phyloP scores from a whole-genome alignment of 768 basidiomycete species.

The Boletus rubescentipes region DNA sequence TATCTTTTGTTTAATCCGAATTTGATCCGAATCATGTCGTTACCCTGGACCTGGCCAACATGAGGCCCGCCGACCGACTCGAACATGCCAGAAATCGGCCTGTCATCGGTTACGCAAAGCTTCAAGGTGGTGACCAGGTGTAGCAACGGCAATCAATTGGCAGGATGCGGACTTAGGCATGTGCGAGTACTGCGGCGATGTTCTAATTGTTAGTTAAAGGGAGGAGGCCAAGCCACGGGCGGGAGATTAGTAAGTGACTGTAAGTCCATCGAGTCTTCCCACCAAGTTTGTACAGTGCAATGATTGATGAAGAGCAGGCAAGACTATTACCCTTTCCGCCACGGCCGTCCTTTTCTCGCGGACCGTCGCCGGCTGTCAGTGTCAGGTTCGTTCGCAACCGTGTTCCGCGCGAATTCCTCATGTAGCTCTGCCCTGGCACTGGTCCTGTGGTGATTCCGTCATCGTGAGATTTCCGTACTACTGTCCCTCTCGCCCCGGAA shows the following conservation, averaged over 20 bases:
- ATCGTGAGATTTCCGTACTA: slow-evolving; percentile 2
- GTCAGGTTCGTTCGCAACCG: slow-evolving; percentile 10
- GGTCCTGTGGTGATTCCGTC: slow-evolving; percentile 21
- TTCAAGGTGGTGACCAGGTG: neutral
- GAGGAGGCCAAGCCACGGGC: neutral
- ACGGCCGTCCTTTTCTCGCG: neutral
- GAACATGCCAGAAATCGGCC: slow-evolving; percentile 2
- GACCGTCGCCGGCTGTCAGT: slow-evolving; percentile 7
- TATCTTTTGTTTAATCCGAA: neutral
- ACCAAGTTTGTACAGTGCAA: neutral
- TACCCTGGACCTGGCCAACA: neutral
- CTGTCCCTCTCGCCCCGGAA: slow-evolving; percentile 12
- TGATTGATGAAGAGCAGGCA: slow-evolving; percentile 6
- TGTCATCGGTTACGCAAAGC: neutral
- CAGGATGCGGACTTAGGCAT: neutral
- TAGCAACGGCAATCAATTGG: slow-evolving; percentile 1
- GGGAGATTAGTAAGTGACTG: neutral
- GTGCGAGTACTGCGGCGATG: slow-evolving; percentile 9
- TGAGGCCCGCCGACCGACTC: neutral
- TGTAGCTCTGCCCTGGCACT: slow-evolving; percentile 11
- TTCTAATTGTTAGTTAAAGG: neutral
- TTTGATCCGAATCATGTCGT: slow-evolving; percentile 4
- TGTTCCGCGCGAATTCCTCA: slow-evolving; percentile 24
- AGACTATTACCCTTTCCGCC: slow-evolving; percentile 4
- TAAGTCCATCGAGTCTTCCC: neutral